Percentiles rank a stretch among this genome's conserved stretches.
Evolutionary conservation across 306 rosid genomes (phyloP).

Genomic region (Casuarina equisetifolia): DNA sequence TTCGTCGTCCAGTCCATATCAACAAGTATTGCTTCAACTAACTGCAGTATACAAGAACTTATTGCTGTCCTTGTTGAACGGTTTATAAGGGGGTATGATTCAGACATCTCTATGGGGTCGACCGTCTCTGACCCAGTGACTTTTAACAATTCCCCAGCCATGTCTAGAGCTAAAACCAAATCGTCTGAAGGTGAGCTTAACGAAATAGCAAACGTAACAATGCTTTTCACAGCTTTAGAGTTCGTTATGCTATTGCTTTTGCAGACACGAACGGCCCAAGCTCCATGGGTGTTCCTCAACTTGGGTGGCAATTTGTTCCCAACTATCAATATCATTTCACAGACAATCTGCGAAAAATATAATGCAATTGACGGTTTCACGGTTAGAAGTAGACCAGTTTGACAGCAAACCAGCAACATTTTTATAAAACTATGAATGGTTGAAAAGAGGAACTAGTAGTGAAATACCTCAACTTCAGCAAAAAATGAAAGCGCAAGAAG

Average conservation of each 20-base stretch:
- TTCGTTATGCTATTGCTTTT: slow-evolving; percentile 26
- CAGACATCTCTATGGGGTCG: slow-evolving; percentile 27
- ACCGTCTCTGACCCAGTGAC: slow-evolving; percentile 36
- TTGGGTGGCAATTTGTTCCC: slow-evolving; percentile 32
- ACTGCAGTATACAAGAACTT: slow-evolving; percentile 32
- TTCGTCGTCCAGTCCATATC: slow-evolving; percentile 45
- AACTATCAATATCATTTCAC: slow-evolving; percentile 33
- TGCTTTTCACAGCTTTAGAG: slow-evolving; percentile 31
- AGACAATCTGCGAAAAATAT: slow-evolving; percentile 29
- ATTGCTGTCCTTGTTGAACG: slow-evolving; percentile 20
- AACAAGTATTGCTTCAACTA: slow-evolving; percentile 26
- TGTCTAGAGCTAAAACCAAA: slow-evolving; percentile 31
- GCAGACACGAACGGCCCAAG: slow-evolving; percentile 41
- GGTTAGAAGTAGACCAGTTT: slow-evolving; percentile 4
- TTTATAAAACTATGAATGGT: neutral
- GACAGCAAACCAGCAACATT: neutral
- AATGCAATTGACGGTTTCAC: neutral
- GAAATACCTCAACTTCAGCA: slow-evolving; percentile 38
- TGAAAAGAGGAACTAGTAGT: neutral
- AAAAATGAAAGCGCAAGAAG: slow-evolving; percentile 29
- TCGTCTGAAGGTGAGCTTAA: slow-evolving; percentile 41
- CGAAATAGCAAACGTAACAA: slow-evolving; percentile 33
- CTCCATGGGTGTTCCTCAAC: slow-evolving; percentile 34
- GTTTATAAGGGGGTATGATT: slow-evolving; percentile 35
- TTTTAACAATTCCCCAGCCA: slow-evolving; percentile 33